phyloP scores from a whole-genome alignment of 2,329 filamentous ascomycete genomes.

The Zelopaecilomyces penicillatus region DNA sequence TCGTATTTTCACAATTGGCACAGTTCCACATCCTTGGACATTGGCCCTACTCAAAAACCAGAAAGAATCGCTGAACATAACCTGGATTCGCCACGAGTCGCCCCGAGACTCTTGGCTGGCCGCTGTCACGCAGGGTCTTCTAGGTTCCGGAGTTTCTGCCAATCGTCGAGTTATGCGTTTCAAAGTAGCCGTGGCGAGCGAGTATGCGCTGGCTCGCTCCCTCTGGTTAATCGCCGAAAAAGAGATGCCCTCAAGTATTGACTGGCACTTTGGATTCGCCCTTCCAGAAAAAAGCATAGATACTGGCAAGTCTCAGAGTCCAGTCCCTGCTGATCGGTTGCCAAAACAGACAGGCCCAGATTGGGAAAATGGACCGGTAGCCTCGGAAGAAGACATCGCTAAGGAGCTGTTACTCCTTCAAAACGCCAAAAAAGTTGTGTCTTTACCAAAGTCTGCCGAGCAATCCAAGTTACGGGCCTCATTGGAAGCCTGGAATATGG shows the following conservation, averaged over 20 bases:
- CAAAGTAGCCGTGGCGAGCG: constrained; percentile 72
- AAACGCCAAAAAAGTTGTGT: constrained; percentile 39
- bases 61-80: constrained; percentile 50
- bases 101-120: constrained; percentile 72
- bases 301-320: constrained; percentile 21
- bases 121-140: constrained; percentile 59
- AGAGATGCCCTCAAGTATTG: constrained; percentile 58
- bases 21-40: constrained; percentile 87
- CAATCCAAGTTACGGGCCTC: constrained; percentile 43
- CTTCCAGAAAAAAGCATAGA: constrained; percentile 53
- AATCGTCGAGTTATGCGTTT: constrained; percentile 61
- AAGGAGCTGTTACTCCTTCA: constrained; percentile 48
- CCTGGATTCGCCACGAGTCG: constrained; percentile 59
- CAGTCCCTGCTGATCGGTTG: constrained; percentile 17
- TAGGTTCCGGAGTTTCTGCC: constrained; percentile 52
- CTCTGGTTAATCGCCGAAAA: constrained; percentile 75
- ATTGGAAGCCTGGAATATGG: constrained; percentile 60
- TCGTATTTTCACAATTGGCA: constrained; percentile 70
- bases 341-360: constrained; percentile 16
- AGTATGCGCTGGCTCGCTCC: constrained; percentile 53
- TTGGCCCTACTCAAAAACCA: constrained; percentile 59
- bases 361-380: constrained; percentile 39
- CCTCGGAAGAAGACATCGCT: constrained; percentile 42
- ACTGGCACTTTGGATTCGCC: constrained; percentile 84
- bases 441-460: constrained; percentile 35